Evolutionary conservation across 2,329 filamentous ascomycete species (phyloP), one percentile per base, ranked within the genome.

Genomic region (Pseudogymnoascus sp.): DNA sequence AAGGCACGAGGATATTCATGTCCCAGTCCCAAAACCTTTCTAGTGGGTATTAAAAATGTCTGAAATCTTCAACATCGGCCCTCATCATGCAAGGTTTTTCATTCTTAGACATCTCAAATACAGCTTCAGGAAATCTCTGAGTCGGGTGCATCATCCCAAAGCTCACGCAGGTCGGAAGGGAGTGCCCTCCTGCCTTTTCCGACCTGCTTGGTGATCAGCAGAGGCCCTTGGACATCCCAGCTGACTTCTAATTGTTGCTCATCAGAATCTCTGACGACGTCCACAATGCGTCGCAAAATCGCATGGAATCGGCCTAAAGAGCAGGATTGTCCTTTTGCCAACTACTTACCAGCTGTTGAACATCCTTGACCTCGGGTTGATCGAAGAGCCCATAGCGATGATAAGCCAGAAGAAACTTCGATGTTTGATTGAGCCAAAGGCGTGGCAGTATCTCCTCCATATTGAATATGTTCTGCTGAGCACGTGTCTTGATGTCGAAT

Each of bases 321-420:
- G 23, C 28, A 6, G 62, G 60, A 35, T 68, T 67, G 2, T 60
- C 33, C 1, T 39, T 62, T 30, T 70, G 25, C 69, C 68, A 69
- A n/a, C 61, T 19, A 4, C 59, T 25, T 14, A 69, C 59, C 11
- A 66, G 49, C 4, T 60, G 1, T 23, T 8, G 45, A 6, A 69
- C 64, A 49, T 66, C 52, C 16, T 60, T 60, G 7, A 70, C 52
- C 30, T 64, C 2, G 3, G 66, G 67, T 4, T 66, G 60, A 9
- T 75, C 16, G 64, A 83, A 83, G 0, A 72, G 45, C 8, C 74
- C 73, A 3, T 64, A 66, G 7, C 74, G 67, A 67, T 84, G 80
- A 61, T 77, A 79, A 0, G 79, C 81, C 16, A 82, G 65, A 36
- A 83, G 71, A 62, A 83, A 79, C 63, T 78, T 80, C 0, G 77